A percentile compares a stretch with the other conserved stretches of the same genome.
These are phyloP conservation scores for Pythium angustatum DNA, from an alignment of 352 stramenopile species.

Conservation along the genomic window DNA sequence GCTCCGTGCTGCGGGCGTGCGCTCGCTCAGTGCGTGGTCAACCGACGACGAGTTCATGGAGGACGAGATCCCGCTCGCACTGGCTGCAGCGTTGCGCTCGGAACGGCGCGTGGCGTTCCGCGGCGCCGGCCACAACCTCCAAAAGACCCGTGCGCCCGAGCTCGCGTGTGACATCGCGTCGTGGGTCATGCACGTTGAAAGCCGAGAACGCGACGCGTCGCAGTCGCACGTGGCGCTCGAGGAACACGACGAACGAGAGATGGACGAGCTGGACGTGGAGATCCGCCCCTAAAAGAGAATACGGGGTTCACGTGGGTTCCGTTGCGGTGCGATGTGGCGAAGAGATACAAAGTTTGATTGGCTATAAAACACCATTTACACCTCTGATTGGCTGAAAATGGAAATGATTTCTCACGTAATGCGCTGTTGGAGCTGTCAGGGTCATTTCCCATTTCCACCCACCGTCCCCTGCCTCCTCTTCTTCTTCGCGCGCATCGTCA, in stretches of 20 bases:
- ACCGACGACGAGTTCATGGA: constrained; percentile 65
- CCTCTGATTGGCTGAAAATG: constrained; percentile 11
- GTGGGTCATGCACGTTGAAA: constrained; percentile 40
- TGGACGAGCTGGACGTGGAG: not conserved
- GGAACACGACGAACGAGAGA: not conserved
- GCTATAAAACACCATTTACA: not conserved
- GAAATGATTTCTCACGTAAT: constrained; percentile 1
- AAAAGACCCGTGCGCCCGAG: constrained; percentile 61
- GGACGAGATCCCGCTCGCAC: constrained; percentile 46
- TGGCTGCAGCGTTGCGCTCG: constrained; percentile 37
- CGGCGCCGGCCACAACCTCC: constrained; percentile 67
- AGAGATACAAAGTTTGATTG: constrained; percentile 10
- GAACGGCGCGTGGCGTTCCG: constrained; percentile 47
- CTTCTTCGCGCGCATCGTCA: not conserved
- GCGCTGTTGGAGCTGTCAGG: not conserved
- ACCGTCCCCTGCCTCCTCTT: not conserved
- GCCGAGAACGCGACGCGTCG: too few species aligned
- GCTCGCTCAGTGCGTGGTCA: constrained; percentile 58
- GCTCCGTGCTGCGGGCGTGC: constrained; percentile 28
- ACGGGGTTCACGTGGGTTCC: not conserved
- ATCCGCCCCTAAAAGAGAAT: not conserved
- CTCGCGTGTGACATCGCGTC: constrained; percentile 40
- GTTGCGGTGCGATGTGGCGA: not conserved
- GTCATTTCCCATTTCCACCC: not conserved
- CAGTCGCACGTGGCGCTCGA: not conserved